A percentile compares a stretch with the other conserved stretches of the same genome.
phyloP scores from a whole-genome alignment of 352 stramenopile genomes.

The Pythium rhizo-oryzae region DNA sequence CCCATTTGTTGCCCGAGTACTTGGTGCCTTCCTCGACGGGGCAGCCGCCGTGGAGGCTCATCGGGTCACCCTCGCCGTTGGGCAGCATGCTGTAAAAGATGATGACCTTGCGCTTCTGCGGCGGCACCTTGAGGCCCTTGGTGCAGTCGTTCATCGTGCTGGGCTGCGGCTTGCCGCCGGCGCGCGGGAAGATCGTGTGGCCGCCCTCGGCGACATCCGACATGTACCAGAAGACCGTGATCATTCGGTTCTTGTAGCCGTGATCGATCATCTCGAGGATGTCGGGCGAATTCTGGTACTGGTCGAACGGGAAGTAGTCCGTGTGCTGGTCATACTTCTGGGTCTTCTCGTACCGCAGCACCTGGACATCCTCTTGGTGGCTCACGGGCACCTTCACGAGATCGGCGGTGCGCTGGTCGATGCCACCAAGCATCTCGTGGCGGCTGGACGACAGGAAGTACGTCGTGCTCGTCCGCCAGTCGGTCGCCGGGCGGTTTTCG shows the following conservation, averaged over 20 bases:
- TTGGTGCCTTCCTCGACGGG: constrained; percentile 75
- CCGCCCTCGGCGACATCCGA: constrained; percentile 71
- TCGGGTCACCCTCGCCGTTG: constrained; percentile 58
- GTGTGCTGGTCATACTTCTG: constrained; percentile 83
- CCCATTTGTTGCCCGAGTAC: constrained; percentile 83
- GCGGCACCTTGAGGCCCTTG: constrained; percentile 62
- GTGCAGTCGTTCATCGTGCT: constrained; percentile 57
- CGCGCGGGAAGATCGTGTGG: constrained; percentile 74
- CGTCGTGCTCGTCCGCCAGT: constrained; percentile 80
- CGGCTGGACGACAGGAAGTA: constrained; percentile 65
- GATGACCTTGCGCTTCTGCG: constrained; percentile 76
- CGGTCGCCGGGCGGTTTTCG: constrained; percentile 58
- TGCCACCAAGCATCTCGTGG: constrained; percentile 46
- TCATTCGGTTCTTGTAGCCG: constrained; percentile 84
- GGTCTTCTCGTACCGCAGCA: constrained; percentile 73
- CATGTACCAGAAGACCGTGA: constrained; percentile 89
- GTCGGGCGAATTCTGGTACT: constrained; percentile 49
- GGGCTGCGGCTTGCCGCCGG: constrained; percentile 48
- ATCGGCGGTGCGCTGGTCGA: constrained; percentile 68
- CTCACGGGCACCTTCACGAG: constrained; percentile 62
- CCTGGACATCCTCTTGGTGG: constrained; percentile 76
- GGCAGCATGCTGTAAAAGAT: constrained; percentile 85
- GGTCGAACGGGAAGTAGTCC: constrained; percentile 64
- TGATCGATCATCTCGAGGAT: constrained; percentile 64
- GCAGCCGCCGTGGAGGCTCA: constrained; percentile 72